phyloP scores from a whole-genome alignment of 306 rosid species.

The Medicago ruthenica region DNA sequence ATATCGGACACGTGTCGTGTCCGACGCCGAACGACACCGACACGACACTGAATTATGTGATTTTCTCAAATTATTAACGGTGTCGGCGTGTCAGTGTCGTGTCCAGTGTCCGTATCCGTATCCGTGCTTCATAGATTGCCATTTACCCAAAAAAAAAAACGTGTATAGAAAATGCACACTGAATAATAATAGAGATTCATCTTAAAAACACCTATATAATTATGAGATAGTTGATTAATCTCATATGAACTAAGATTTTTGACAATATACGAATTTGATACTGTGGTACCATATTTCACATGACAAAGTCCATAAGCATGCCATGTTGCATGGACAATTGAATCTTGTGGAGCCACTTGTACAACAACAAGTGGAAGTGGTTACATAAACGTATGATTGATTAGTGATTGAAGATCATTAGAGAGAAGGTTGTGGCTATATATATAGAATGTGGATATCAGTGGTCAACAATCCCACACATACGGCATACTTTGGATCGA shows the following conservation, averaged over 20 bases:
- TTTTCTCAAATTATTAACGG: too few relatives aligned
- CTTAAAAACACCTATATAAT: background rate
- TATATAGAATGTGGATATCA: background rate
- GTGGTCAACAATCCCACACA: background rate
- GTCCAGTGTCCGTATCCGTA: too few relatives aligned
- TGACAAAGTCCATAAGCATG: conserved; percentile 26
- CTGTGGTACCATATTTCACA: conserved; percentile 19
- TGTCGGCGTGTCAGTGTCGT: too few relatives aligned
- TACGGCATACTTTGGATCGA: background rate
- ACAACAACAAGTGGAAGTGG: conserved; percentile 38
- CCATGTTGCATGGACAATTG: conserved; percentile 42
- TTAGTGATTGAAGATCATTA: conserved; percentile 22
- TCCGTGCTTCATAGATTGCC: too few relatives aligned
- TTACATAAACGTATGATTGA: conserved; percentile 3
- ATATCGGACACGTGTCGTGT: too few relatives aligned
- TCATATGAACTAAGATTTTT: background rate
- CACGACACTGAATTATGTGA: too few relatives aligned
- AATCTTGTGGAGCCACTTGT: conserved; percentile 40
- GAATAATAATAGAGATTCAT: background rate
- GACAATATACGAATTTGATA: conserved; percentile 15
- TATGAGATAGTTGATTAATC: conserved; percentile 11
- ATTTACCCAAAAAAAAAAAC: conserved; percentile 7
- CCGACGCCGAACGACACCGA: too few relatives aligned
- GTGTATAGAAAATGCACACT: background rate
- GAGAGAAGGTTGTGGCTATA: conserved; percentile 16